Base-by-base conservation (phyloP, 768 basidiomycete species). In the Collybia mongolica region DNA sequence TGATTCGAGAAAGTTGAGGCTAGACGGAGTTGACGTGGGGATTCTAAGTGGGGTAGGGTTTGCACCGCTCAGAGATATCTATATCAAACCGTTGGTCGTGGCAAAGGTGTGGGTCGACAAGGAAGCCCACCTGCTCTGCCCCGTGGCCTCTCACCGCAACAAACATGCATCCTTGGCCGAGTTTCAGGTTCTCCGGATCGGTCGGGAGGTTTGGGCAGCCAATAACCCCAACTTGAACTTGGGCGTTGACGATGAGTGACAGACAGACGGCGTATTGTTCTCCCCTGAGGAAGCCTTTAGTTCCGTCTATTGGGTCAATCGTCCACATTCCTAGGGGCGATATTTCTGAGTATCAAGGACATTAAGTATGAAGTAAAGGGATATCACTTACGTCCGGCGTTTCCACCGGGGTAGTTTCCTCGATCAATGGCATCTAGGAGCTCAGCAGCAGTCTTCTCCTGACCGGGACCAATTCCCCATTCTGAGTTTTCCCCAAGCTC, bases 251-350 rank as follows among this genome's bases (percentile, higher is more conserved):
- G 60, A 96, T 83, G 48, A 97, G 73, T 0, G 93, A 87, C 8
- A 97, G 70, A 65, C 94, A 96, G 17, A 97, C 90, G 4, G 93
- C 93, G 63, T 93, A 97, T 66, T 97, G 94, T 51, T 88, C 92
- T 3, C 92, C 92, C 3, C 94, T 82, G 18, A 96, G 75, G 74
- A 97, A 95, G 1, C 93, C 94, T 63, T 92, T 93, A 7, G 93
- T 97, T 6, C 94, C 94, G 66, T 96, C 93, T 51, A 97, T 93
- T 44, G 90, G 88, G 65, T 90, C 89, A 44, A 91, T 81, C 1
- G 88, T 89, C 90, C 90, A 93, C 76, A 89, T 85, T 22, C 88
- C 89, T 90, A 55, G 20, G 22, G 11, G 23, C 23, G 5, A 44
- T 15, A 52, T 55, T 19, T 48, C 22, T 26, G 35, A 26, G 46